Evolutionary conservation across 257 asterid species (phyloP).

Genomic region (Capsicum chinense): DNA sequence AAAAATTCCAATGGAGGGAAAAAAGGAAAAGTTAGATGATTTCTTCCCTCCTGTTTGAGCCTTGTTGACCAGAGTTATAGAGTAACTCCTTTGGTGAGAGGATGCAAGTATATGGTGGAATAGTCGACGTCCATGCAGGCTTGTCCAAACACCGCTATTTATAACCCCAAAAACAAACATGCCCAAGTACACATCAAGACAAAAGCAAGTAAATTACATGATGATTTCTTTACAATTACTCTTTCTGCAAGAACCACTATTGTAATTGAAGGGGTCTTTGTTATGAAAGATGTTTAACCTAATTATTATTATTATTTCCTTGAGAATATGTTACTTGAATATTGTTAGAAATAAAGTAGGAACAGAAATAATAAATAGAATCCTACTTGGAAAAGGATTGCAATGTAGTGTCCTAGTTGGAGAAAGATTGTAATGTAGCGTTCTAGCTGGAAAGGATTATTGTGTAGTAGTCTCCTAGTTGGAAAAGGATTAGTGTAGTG

Average conservation of each 20-base stretch:
- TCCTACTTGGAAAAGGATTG: no score
- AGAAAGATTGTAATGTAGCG: no score
- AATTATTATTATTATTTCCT: not conserved
- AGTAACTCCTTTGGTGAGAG: not conserved
- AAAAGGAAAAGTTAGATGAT: not conserved
- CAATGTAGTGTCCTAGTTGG: no score
- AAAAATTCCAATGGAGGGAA: not conserved
- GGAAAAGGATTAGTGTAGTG: no score
- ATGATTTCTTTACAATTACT: not conserved
- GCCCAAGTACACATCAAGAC: no score
- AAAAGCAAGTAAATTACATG: no score
- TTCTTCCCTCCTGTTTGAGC: not conserved
- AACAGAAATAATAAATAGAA: no score
- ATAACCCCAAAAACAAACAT: not conserved
- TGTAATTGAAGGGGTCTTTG: constrained; percentile 2
- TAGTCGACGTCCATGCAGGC: not conserved
- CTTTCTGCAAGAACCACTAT: not conserved
- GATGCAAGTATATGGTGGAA: constrained; percentile 12
- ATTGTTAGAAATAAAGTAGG: not conserved
- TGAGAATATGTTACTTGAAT: not conserved
- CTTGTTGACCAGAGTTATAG: not conserved
- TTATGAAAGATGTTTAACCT: not conserved
- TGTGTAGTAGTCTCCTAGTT: no score
- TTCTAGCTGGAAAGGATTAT: no score
- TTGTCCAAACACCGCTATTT: not conserved